phyloP scores from a whole-genome alignment of 228 moss, liverwort and hornwort genomes.

The Sphagnum fallax region DNA sequence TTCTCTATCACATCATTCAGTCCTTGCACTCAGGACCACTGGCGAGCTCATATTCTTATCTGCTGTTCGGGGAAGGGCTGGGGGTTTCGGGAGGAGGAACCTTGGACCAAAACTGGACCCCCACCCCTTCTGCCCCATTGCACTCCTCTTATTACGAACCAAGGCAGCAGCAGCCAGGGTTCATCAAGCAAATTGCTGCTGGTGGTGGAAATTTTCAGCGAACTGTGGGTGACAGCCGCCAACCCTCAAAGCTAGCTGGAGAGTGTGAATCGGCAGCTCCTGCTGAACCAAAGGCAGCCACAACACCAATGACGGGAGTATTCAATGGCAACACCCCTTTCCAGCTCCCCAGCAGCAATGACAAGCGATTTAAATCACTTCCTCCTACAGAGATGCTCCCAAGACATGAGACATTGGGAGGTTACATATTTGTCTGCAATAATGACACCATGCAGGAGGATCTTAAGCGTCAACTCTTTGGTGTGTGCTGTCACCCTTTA shows the following conservation, averaged over 20 bases:
- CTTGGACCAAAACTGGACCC: constrained; percentile 70
- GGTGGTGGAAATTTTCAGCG: constrained; percentile 30
- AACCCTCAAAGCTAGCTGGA: constrained; percentile 26
- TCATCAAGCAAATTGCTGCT: background rate
- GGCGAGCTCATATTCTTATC: constrained; percentile 89
- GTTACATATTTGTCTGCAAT: constrained; percentile 72
- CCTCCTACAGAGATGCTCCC: constrained; percentile 60
- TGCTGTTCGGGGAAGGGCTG: constrained; percentile 78
- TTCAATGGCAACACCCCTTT: constrained; percentile 32
- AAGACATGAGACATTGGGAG: constrained; percentile 47
- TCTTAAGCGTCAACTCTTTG: constrained; percentile 65
- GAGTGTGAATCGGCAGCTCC: constrained; percentile 13
- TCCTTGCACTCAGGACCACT: constrained; percentile 77
- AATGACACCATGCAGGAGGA: constrained; percentile 78
- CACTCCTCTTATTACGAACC: constrained; percentile 18
- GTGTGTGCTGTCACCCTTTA: constrained; percentile 13
- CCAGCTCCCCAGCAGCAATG: constrained; percentile 12
- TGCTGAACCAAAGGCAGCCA: constrained; percentile 42
- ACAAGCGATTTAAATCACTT: constrained; percentile 65
- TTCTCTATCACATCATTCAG: constrained; percentile 24
- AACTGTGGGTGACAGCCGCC: constrained; percentile 47
- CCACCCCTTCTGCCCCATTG: constrained; percentile 36
- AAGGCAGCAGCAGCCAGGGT: constrained; percentile 17
- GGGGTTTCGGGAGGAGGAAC: constrained; percentile 57
- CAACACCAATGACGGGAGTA: constrained; percentile 7